Evolutionary conservation across 2,329 filamentous ascomycete species (phyloP).

Genomic region (Ramularia collo-cygni): DNA sequence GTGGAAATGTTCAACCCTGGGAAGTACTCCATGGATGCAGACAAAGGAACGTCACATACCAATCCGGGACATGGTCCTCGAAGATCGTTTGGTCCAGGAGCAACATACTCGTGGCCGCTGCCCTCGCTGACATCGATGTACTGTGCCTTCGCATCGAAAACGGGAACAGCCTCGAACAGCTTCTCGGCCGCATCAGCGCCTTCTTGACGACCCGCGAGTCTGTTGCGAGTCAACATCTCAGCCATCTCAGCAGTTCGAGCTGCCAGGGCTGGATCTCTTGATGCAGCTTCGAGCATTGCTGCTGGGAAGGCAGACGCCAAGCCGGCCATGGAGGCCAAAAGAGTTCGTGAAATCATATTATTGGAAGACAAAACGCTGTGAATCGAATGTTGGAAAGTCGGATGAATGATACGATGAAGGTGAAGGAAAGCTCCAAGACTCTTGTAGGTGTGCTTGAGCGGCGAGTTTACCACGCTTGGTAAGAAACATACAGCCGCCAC

Average conservation of each 20-base stretch:
- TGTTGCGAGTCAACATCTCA: not conserved
- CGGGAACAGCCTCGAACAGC: constrained; percentile 19
- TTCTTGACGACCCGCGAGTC: constrained; percentile 12
- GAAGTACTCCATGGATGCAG: too few species aligned
- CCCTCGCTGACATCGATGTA: constrained; percentile 19
- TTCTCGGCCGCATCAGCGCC: constrained; percentile 16
- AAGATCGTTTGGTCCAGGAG: constrained; percentile 23
- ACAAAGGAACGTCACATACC: too few species aligned
- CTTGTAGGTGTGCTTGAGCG: too few species aligned
- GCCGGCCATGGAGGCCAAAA: too few species aligned
- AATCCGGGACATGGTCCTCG: constrained; percentile 15
- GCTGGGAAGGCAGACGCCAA: constrained; percentile 12
- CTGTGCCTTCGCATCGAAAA: constrained; percentile 26
- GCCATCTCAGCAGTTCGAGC: constrained; percentile 9
- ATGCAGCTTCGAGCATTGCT: constrained; percentile 6
- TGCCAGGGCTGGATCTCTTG: constrained; percentile 7
- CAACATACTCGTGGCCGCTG: constrained; percentile 22
- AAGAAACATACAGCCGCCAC: too few species aligned
- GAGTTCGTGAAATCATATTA: too few species aligned
- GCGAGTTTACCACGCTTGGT: too few species aligned
- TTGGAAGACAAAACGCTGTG: too few species aligned
- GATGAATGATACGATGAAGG: too few species aligned
- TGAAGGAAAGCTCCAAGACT: too few species aligned
- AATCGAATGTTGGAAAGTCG: too few species aligned
- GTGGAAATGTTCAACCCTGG: too few species aligned